Evolutionary conservation across 2,329 filamentous ascomycete genomes (phyloP).

Genomic region (Cadophora sp.): DNA sequence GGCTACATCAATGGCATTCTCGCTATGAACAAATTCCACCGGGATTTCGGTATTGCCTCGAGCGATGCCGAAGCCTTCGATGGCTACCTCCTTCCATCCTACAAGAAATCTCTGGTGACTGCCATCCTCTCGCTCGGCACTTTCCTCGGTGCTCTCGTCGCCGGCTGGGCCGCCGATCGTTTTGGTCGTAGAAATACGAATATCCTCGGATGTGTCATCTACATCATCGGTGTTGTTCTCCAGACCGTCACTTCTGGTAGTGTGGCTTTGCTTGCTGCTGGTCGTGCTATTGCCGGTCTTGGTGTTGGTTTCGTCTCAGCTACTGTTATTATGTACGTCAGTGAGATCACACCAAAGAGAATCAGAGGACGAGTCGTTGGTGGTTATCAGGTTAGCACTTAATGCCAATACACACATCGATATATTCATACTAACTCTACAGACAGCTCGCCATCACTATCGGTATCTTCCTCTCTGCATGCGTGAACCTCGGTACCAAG

Average conservation of each 20-base stretch:
- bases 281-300: slow-evolving; percentile 15
- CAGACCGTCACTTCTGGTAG: slow-evolving; percentile 51
- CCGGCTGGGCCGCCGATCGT: slow-evolving; percentile 47
- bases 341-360: slow-evolving; percentile 62
- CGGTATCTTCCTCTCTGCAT: slow-evolving; percentile 76
- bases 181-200: slow-evolving; percentile 45
- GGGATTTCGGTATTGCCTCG: background rate
- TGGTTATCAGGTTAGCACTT: slow-evolving; percentile 47
- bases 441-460: slow-evolving; percentile 77
- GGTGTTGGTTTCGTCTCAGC: slow-evolving; percentile 25
- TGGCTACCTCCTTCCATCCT: background rate
- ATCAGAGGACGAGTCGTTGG: slow-evolving; percentile 79
- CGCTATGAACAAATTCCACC: slow-evolving; percentile 19
- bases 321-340: slow-evolving; percentile 49
- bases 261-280: slow-evolving; percentile 14
- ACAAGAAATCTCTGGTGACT: slow-evolving; percentile 16
- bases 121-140: slow-evolving; percentile 24
- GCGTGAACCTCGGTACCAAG: slow-evolving; percentile 75
- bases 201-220: slow-evolving; percentile 32
- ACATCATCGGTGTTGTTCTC: slow-evolving; percentile 41
- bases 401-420: background rate
- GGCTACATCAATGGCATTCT: slow-evolving; percentile 20
- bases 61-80: background rate
- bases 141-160: slow-evolving; percentile 67
- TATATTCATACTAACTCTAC: slow-evolving; percentile 44